phyloP scores from a whole-genome alignment of 495 filamentous ascomycete genomes.

The Tuber melanosporum region DNA sequence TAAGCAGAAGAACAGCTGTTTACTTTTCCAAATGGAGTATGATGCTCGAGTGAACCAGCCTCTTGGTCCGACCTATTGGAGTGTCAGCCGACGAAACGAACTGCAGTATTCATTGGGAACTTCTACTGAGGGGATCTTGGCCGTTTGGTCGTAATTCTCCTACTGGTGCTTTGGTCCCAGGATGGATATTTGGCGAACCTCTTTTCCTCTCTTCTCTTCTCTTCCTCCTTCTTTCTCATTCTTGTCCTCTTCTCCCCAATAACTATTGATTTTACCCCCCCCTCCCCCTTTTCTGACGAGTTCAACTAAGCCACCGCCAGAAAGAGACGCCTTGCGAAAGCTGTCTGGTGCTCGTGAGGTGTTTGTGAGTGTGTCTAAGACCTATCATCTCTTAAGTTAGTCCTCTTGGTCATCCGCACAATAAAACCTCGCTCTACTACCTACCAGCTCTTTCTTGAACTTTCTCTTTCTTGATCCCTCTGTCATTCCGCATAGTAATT shows the following conservation, averaged over 20 bases:
- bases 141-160: neutral
- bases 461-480: neutral
- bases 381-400: neutral
- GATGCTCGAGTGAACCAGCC: neutral
- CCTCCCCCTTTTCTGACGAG: neutral
- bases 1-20: neutral
- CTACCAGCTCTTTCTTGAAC: neutral
- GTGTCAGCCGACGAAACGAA: neutral
- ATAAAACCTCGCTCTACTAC: neutral
- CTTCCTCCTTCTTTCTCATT: neutral
- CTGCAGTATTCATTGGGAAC: neutral
- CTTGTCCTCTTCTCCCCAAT: neutral
- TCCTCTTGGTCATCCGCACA: neutral
- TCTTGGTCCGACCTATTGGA: neutral
- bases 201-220: neutral
- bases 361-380: neutral
- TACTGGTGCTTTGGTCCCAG: neutral
- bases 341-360: neutral
- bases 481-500: neutral
- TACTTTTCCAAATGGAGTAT: neutral
- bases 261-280: neutral
- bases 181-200: neutral
- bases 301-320: constrained; percentile 2
- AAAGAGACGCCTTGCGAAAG: neutral
- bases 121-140: neutral